Conservation (phyloP, 805 yeast genomes). For the Wickerhamiella bombiphila region DNA sequence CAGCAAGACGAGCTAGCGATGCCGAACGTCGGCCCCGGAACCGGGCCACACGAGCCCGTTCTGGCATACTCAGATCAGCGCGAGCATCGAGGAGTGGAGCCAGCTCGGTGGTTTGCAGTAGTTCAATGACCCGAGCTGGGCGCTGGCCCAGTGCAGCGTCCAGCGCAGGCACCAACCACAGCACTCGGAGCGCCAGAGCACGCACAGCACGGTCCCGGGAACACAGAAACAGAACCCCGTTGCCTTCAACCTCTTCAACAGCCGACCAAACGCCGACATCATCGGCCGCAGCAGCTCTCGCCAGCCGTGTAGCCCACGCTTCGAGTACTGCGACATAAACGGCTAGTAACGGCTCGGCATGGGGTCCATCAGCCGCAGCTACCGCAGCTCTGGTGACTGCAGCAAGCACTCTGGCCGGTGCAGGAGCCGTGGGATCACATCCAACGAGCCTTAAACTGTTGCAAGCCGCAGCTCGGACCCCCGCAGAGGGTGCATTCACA, state of each 20-base stretch:
- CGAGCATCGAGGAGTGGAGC: slow-evolving; percentile 42
- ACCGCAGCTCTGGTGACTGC: slow-evolving; percentile 13
- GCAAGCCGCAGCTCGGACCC: background rate
- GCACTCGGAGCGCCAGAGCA: slow-evolving; percentile 56
- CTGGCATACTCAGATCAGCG: slow-evolving; percentile 46
- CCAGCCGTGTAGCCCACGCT: slow-evolving; percentile 48
- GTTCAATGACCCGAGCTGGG: slow-evolving; percentile 37
- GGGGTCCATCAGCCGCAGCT: slow-evolving; percentile 6
- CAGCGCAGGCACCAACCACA: slow-evolving; percentile 69
- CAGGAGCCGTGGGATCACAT: background rate
- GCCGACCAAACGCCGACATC: slow-evolving; percentile 42
- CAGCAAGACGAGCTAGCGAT: slow-evolving; percentile 63
- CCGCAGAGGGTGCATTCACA: slow-evolving; percentile 4
- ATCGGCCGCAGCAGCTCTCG: slow-evolving; percentile 15
- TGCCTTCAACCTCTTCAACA: slow-evolving; percentile 91
- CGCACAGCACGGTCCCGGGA: slow-evolving; percentile 72
- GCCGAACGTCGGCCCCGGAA: slow-evolving; percentile 45
- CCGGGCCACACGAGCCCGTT: slow-evolving; percentile 53
- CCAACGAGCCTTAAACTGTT: background rate
- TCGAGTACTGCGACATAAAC: slow-evolving; percentile 66
- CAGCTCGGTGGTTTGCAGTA: slow-evolving; percentile 58
- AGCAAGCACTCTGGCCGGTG: slow-evolving; percentile 4
- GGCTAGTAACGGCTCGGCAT: slow-evolving; percentile 23
- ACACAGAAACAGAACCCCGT: slow-evolving; percentile 80
- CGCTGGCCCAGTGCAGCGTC: slow-evolving; percentile 50